Evolutionary conservation across 129 eudicot genomes (phyloP), one percentile per base, ranked within the genome.

Genomic region (Oenanthe sinensis): DNA sequence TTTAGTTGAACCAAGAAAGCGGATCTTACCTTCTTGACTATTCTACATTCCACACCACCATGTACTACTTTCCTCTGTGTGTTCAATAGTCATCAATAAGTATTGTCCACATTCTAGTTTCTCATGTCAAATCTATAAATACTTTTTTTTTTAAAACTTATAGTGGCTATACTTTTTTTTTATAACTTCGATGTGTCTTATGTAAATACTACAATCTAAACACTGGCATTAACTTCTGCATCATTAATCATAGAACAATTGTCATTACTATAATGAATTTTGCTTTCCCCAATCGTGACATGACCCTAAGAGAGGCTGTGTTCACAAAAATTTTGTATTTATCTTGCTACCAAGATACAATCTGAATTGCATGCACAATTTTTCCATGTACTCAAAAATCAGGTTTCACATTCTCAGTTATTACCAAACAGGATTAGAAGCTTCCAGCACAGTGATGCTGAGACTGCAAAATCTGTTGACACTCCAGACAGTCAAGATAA

Each of bases 381-480:
- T 16, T 63, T 75, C 45, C 36, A 37, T 77, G 70, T 44, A 54
- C 39, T 62, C 45, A 47, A 16, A 14, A 54, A 44, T 62, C 1
- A 65, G 71, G 76, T 79, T 65, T 45, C 43, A 42, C 12, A 46
- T 24, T 49, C 77, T 80, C 48, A 10, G 65, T 47, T 28, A 47
- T 70, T 69, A 37, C 47, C 6, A 71, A 73, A 78, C 71, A 93
- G 97, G 75, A 81, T 86, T 77, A 86, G 85, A 84, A 79, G 91
- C 85, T 82, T 80, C 81, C 84, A 76, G 85, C 76, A n/a, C 37
- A 88, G 80, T 44, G 84, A 81, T 80, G 85, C 84, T 36, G 94
- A 82, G 70, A 76, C 85, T 71, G 45, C 81, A 70, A 80, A 72
- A 58, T 79, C 83, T 82, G 79, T 55, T 72, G 82, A 87, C 76